Percentiles rank a stretch among this genome's conserved stretches.
Conservation (phyloP, 345 rosid genomes). For the Hirschfeldia incana region DNA sequence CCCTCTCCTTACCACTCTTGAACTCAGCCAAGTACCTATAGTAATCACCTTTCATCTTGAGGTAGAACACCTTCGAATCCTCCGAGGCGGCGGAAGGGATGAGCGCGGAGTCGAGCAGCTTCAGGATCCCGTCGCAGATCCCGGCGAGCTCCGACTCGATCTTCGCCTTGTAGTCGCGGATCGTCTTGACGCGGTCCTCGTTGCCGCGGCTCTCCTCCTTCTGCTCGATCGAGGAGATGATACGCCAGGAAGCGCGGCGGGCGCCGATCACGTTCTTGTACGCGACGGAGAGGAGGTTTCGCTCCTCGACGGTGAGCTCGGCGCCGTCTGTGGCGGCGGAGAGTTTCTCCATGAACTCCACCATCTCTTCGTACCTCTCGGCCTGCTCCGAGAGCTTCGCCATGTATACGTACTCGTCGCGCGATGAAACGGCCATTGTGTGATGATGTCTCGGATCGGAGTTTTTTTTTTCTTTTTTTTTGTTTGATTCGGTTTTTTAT, state of each 20-base stretch:
- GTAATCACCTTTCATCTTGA: constrained; percentile 88
- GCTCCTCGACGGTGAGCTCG: constrained; percentile 76
- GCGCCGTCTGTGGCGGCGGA: constrained; percentile 28
- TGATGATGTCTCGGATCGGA: constrained; percentile 13
- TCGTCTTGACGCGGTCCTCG: constrained; percentile 66
- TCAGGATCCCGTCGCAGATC: constrained; percentile 83
- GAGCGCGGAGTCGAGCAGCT: constrained; percentile 70
- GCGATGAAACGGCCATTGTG: constrained; percentile 46
- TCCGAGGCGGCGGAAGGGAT: constrained; percentile 64
- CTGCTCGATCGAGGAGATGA: constrained; percentile 35
- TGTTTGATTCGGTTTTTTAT: neutral
- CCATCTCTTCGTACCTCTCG: constrained; percentile 94
- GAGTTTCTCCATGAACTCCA: constrained; percentile 78
- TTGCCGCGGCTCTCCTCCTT: constrained; percentile 44
- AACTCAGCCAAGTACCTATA: constrained; percentile 88
- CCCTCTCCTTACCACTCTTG: constrained; percentile 72
- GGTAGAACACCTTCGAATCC: constrained; percentile 79
- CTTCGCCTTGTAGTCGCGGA: constrained; percentile 77
- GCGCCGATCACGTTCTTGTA: constrained; percentile 54
- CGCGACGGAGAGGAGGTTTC: constrained; percentile 72
- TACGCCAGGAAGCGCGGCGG: constrained; percentile 82
- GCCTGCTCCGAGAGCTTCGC: constrained; percentile 93
- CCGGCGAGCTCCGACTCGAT: constrained; percentile 73
- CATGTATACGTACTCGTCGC: constrained; percentile 80
- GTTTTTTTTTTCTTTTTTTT: neutral